Base-by-base conservation (phyloP, 108 stramenopile genomes). In the Parmales sp. region DNA sequence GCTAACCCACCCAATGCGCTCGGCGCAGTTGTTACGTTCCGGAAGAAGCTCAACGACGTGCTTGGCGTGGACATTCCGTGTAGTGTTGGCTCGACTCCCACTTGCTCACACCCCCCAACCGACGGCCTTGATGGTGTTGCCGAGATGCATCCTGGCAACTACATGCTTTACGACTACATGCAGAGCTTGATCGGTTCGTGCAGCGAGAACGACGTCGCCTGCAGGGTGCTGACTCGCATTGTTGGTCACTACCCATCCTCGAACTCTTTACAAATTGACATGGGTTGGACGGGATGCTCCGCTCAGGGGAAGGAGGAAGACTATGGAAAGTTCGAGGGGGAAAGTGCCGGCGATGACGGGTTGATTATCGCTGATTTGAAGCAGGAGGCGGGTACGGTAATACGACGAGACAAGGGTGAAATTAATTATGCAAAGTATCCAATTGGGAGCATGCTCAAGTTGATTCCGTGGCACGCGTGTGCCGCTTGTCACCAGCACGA, bases 141-240 rank as follows among this genome's bases (percentile, higher is more conserved):
- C 19, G 64, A 64, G 19, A 64, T 64, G 64, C 64, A 64, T 19
- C 64, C 64, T 16, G 64, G 64, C 38, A 64, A 64, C 38, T 64
- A 39, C 38, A 23, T 64, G 25, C 20, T 19, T 5, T 64, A 64
- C 37, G 64, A 64, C 64, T 39, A 11, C 19, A 64, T 20, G 5
- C 64, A 64, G 19, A 16, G 23, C 16, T 5, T 38, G 4, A 38
- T 64, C 37, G 64, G 64, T 5, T n/a, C 18, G 18, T 64, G 64
- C 64, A 16, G 8, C 1, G 18, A 19, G 1, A 39, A 64, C 5
- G 64, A 64, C 64, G 28, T 64, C 9, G 64, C 64, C 8, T 38
- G 37, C 5, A 38, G 28, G 16, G 64, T 64, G n/a, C 18, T 38
- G 4, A 64, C 64, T n/a, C 37, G 64, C 16, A 23, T 64, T 16